Base-by-base conservation (phyloP, 306 rosid species). In the Inga laurina region DNA sequence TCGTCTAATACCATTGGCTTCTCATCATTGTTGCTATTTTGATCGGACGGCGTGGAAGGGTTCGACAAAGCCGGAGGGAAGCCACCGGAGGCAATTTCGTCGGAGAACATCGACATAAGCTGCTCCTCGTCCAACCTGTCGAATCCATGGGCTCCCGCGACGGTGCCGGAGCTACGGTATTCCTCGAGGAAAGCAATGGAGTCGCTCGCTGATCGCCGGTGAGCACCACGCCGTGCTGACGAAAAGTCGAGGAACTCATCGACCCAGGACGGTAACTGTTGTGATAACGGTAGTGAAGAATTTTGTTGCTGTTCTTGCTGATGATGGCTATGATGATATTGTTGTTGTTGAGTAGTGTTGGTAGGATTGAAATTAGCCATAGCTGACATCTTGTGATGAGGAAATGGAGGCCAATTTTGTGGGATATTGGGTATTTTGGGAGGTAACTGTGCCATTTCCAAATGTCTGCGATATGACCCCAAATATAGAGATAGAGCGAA, bases 211-310 rank as follows among this genome's bases (percentile, higher is more conserved):
- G 97, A 91, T 15, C 98, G 80, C 30, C 98, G 82, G 86, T 96
- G 99, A 7, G 88, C 81, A 0, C 92, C 97, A 1, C 96, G 90
- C 18, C 98, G 80, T 52, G 89, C 35, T 7, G 97, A 84, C 7
- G 99, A 87, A 90, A 93, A 95, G 83, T 93, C 98, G n/a, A 93
- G 92, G 22, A 95, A 95, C 35, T 95, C 99, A 34, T 95, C 99
- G 0, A 92, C 78, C 97, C 97, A 93, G 14, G 90, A 84, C 0
- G 91, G 85, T 21, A 70, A 48, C 16, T 27, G 77, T 66, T 82
- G 87, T 27, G 66, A 78, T 22, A 73, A 77, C 15, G 73, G 85
- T 7, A 2, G 44, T 14, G 82, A 43, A 39, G 49, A 39, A 69
- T 69, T 69, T 13, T 39, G 83, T 18, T 48, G 75, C 7, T 21